Percentiles rank a stretch among this genome's conserved stretches.
Conservation (phyloP, 805 yeast genomes). For the Wickerhamiella galacta region DNA sequence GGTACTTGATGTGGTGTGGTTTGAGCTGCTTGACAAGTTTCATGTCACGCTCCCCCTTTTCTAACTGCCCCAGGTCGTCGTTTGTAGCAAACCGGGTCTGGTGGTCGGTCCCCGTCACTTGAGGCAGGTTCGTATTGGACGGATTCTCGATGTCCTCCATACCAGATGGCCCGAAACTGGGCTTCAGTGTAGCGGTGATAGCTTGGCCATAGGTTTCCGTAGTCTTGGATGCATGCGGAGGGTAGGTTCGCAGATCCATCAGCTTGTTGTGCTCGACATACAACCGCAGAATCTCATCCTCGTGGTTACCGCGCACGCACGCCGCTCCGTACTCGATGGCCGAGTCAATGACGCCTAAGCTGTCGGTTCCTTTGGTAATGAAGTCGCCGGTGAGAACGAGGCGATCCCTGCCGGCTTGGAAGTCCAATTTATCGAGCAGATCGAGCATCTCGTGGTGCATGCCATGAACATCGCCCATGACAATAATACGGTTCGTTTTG, state of each 20-base stretch:
- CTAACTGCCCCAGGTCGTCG: not conserved
- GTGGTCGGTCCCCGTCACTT: not conserved
- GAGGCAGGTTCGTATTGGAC: not conserved
- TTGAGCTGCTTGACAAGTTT: slow-evolving; percentile 36
- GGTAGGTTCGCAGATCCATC: slow-evolving; percentile 14
- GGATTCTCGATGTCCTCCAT: too few species aligned
- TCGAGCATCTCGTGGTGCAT: slow-evolving; percentile 37
- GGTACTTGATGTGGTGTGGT: slow-evolving; percentile 43
- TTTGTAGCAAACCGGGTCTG: too few species aligned
- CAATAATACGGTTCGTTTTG: slow-evolving; percentile 30
- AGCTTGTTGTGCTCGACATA: slow-evolving; percentile 47
- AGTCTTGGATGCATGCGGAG: slow-evolving; percentile 13
- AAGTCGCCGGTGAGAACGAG: slow-evolving; percentile 72
- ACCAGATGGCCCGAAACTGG: slow-evolving; percentile 8
- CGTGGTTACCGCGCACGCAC: slow-evolving; percentile 85
- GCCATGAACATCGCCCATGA: slow-evolving; percentile 86
- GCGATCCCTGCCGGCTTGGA: slow-evolving; percentile 29
- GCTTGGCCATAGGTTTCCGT: slow-evolving; percentile 10
- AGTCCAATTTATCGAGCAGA: slow-evolving; percentile 35
- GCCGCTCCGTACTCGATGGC: slow-evolving; percentile 42
- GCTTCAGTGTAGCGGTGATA: slow-evolving; percentile 8
- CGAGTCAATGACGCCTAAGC: slow-evolving; percentile 48
- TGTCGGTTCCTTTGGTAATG: slow-evolving; percentile 67
- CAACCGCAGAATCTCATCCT: slow-evolving; percentile 46
- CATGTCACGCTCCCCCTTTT: slow-evolving; percentile 23